Base-by-base conservation (phyloP, 805 yeast genomes). In the Candida verbasci region DNA sequence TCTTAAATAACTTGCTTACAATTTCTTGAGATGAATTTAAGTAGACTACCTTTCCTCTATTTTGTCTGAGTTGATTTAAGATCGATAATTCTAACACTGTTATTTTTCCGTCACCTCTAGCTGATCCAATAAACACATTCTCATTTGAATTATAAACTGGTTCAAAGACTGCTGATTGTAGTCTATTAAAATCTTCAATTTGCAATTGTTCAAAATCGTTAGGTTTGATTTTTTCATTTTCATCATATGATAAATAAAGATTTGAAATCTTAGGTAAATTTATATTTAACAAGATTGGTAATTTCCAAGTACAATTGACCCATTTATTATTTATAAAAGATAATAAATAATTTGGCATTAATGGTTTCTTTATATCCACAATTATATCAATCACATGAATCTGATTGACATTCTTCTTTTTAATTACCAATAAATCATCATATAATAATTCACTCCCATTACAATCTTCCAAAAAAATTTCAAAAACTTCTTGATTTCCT, bases 41-140 rank as follows among this genome's bases (percentile, higher is more conserved):
- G 50, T 85, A 89, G 1, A 88, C 71, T 0, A 81, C 77, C 42
- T 91, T 72, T 1, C 91, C 91, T 25, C 70, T 71, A 38, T 74
- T 78, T 39, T 76, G 74, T 31, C 68, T 72, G 93, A 94, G 86
- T 43, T 82, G 84, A 30, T 73, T 72, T 46, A 86, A 54, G 1
- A 89, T 56, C 0, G 95, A 83, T 30, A 89, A 46, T 50, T 86
- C 91, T 0, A 86, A 91, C 43, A 82, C 60, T 0, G 61, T 70
- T 0, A 86, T 78, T 50, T 84, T 86, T 0, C 94, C 96, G 22
- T 79, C 71, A 1, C 93, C 93, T 46, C 84, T 81, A 0, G 91
- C 63, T 17, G 80, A 68, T 2, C 94, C 93, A 32, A 87, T 58
- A 41, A 88, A 73, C 0, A 79, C 56, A 42, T 70, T 82, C 3